These are phyloP conservation scores for Arthroderma sp. DNA, from an alignment of 2,329 filamentous ascomycete genomes.

Conservation along the genomic window DNA sequence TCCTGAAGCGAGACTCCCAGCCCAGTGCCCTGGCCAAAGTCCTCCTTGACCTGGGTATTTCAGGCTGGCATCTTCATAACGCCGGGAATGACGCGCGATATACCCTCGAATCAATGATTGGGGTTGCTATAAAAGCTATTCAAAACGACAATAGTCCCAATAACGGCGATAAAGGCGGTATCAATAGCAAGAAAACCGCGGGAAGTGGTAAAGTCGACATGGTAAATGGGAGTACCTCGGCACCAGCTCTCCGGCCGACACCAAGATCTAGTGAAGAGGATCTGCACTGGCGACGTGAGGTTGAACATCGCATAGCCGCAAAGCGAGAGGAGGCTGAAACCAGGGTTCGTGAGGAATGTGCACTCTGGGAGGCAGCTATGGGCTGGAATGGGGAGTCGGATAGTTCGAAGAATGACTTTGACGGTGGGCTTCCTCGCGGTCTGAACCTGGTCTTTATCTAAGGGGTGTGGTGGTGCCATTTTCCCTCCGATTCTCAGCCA, in stretches of 20 bases:
- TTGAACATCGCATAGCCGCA: conserved; percentile 15
- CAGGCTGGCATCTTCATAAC: conserved; percentile 62
- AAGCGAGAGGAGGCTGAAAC: conserved; percentile 11
- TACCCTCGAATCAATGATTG: conserved; percentile 62
- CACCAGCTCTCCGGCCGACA: neutral
- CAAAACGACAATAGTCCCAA: neutral
- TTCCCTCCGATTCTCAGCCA: neutral
- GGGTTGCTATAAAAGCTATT: conserved; percentile 39
- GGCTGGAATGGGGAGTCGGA: conserved; percentile 13
- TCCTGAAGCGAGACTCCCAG: conserved; percentile 44
- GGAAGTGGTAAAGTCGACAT: neutral
- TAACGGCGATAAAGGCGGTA: neutral
- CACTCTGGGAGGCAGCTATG: conserved; percentile 17
- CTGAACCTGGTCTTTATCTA: neutral
- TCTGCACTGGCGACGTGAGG: conserved; percentile 15
- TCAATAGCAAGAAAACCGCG: neutral
- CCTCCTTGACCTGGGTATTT: conserved; percentile 52
- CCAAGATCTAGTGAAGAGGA: conserved; percentile 5
- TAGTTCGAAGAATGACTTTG: conserved; percentile 15
- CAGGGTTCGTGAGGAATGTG: conserved; percentile 18
- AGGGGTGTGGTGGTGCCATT: neutral
- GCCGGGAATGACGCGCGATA: conserved; percentile 76
- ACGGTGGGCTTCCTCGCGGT: conserved; percentile 14
- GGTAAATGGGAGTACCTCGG: neutral
- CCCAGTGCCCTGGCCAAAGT: conserved; percentile 48